Evolutionary conservation across 805 yeast genomes (phyloP).

Genomic region (Saccharomycopsis selenospora): DNA sequence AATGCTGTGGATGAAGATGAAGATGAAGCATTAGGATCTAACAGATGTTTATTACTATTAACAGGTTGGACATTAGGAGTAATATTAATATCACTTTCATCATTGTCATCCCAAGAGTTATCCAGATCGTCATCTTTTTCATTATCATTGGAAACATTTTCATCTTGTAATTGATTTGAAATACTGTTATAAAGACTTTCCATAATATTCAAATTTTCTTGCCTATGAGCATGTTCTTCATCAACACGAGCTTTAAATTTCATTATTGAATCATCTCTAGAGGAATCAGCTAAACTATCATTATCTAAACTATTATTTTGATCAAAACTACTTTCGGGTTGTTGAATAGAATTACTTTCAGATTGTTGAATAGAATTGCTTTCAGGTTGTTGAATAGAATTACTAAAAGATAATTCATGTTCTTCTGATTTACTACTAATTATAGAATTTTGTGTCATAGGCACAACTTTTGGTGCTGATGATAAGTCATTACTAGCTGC

Average conservation of each 20-base stretch:
- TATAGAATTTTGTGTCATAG: too few species aligned
- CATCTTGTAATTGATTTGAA: slow-evolving; percentile 11
- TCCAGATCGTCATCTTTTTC: neutral
- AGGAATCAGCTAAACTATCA: slow-evolving; percentile 28
- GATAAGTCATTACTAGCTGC: too few species aligned
- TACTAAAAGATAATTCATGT: too few species aligned
- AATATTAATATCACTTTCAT: neutral
- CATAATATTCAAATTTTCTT: slow-evolving; percentile 13
- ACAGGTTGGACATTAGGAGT: too few species aligned
- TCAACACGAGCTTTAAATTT: slow-evolving; percentile 8
- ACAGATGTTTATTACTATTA: neutral
- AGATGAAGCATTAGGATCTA: slow-evolving; percentile 3
- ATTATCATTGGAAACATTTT: too few species aligned
- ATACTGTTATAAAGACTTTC: slow-evolving; percentile 13
- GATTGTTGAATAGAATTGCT: too few species aligned
- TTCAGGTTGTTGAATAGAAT: too few species aligned
- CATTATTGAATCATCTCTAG: slow-evolving; percentile 11
- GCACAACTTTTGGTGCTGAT: too few species aligned
- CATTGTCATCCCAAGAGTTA: neutral
- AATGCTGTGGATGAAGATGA: neutral
- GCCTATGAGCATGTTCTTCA: slow-evolving; percentile 12
- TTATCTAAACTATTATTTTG: slow-evolving; percentile 80
- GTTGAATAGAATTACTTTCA: too few species aligned
- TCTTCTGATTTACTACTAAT: too few species aligned
- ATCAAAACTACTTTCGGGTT: too few species aligned